These are phyloP conservation scores for Achaetomiella virescens DNA, from an alignment of 495 filamentous ascomycete genomes.

Conservation along the genomic window DNA sequence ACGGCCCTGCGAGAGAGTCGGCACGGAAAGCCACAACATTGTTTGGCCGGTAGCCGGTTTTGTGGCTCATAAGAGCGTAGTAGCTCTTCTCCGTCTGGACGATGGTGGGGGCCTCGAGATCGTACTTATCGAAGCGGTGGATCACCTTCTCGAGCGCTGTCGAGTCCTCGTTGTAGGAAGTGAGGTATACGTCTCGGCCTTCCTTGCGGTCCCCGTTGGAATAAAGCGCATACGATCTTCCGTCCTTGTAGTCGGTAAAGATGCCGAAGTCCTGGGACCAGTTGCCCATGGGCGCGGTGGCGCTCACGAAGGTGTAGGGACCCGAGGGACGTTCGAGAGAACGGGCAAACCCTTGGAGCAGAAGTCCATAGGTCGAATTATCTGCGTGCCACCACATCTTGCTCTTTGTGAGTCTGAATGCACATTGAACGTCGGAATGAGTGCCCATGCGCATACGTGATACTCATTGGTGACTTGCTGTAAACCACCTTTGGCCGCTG, in stretches of 20 bases:
- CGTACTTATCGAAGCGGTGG: slow-evolving; percentile 41
- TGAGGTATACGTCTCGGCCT: slow-evolving; percentile 39
- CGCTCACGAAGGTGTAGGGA: slow-evolving; percentile 36
- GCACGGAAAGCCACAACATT: slow-evolving; percentile 44
- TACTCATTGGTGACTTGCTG: slow-evolving; percentile 31
- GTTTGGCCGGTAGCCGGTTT: slow-evolving; percentile 44
- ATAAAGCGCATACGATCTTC: slow-evolving; percentile 37
- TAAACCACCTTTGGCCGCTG: slow-evolving; percentile 43
- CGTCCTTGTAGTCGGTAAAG: slow-evolving; percentile 41
- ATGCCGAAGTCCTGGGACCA: slow-evolving; percentile 45
- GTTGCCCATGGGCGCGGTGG: slow-evolving; percentile 39
- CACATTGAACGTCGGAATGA: background rate
- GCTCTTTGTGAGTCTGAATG: background rate
- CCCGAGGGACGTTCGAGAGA: slow-evolving; percentile 35
- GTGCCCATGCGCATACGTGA: slow-evolving; percentile 23
- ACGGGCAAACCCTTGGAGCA: slow-evolving; percentile 39
- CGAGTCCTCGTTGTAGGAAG: slow-evolving; percentile 34
- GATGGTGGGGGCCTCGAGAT: slow-evolving; percentile 41
- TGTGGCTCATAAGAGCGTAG: slow-evolving; percentile 43
- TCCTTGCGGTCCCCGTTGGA: slow-evolving; percentile 39
- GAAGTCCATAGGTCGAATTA: slow-evolving; percentile 37
- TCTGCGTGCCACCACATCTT: slow-evolving; percentile 49
- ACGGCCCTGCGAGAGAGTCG: slow-evolving; percentile 43
- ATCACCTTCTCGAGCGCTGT: slow-evolving; percentile 33
- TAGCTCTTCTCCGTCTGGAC: slow-evolving; percentile 41